Conservation (phyloP, 768 basidiomycete species). For the Suillus sp. region DNA sequence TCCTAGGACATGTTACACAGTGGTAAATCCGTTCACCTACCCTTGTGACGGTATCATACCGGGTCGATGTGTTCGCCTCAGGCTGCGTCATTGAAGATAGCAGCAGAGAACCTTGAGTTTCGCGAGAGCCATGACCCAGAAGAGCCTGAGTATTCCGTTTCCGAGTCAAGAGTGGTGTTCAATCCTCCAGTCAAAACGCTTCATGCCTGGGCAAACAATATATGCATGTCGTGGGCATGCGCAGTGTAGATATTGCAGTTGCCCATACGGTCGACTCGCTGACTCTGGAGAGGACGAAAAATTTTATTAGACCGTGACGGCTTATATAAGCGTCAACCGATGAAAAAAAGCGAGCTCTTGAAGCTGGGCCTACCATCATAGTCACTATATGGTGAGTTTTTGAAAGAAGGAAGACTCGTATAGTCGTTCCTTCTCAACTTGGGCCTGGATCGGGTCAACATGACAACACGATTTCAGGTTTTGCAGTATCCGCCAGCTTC, state of each 20-base stretch:
- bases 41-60: background rate
- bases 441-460: background rate
- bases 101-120: background rate
- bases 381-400: too few relatives aligned
- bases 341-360: too few relatives aligned
- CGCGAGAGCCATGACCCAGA: background rate
- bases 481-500: background rate
- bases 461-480: background rate
- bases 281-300: too few relatives aligned
- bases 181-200: background rate
- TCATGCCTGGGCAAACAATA: background rate
- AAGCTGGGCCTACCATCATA: too few relatives aligned
- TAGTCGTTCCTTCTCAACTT: background rate
- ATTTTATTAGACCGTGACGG: too few relatives aligned
- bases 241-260: background rate
- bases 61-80: background rate
- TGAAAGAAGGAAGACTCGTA: too few relatives aligned
- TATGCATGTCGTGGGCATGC: background rate
- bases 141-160: background rate
- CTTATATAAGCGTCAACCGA: too few relatives aligned
- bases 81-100: background rate
- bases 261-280: background rate
- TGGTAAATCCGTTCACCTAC: background rate
- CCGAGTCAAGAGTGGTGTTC: background rate
- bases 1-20: too few relatives aligned